Evolutionary conservation across 108 stramenopile genomes (phyloP), one percentile per base, ranked within the genome.

Genomic region (Schizochytrium sp.): DNA sequence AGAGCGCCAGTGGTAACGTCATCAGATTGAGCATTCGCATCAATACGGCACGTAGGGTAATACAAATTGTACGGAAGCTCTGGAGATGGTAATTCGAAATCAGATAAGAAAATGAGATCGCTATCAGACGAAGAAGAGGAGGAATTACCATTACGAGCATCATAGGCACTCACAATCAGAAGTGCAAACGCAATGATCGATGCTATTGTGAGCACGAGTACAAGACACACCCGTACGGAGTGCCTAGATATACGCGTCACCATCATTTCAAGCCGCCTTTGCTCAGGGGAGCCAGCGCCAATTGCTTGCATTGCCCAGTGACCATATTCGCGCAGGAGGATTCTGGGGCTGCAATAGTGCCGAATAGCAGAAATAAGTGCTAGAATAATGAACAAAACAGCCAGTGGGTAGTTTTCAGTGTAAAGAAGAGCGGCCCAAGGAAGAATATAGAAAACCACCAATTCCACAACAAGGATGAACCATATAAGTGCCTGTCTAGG

Each of bases 301-400:
- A 44, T 44, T 10, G 88, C 61, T 10, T 8, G n/a, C 61, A 61
- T 49, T 17, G 64, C 69, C 13, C 38, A 7, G 46, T 46, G 19
- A 42, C 45, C 88, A 45, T 13, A 40, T 61, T 89, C 64, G 12
- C 64, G 57, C 47, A 92, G 61, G 28, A 93, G 72, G 60, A 61
- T 76, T 41, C 61, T 46, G 5, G 91, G 90, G 59, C 91, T 93
- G 45, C 91, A 73, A 89, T 72, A 93, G 50, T 92, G 91, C 13
- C 90, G 87, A 55, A 88, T 17, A 56, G 10, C 61, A 3, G 72
- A 72, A 46, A 92, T 89, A 3, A 90, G 41, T 2, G 91, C 92
- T 10, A 92, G 72, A 44, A 89, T 57, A 45, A 46, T 46, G 90
- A 91, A 92, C 42, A 92, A 46, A 44, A 59, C 44, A 59, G 73